Evolutionary conservation across 2,329 filamentous ascomycete species (phyloP).

Genomic region (Fusarium pininemorale): DNA sequence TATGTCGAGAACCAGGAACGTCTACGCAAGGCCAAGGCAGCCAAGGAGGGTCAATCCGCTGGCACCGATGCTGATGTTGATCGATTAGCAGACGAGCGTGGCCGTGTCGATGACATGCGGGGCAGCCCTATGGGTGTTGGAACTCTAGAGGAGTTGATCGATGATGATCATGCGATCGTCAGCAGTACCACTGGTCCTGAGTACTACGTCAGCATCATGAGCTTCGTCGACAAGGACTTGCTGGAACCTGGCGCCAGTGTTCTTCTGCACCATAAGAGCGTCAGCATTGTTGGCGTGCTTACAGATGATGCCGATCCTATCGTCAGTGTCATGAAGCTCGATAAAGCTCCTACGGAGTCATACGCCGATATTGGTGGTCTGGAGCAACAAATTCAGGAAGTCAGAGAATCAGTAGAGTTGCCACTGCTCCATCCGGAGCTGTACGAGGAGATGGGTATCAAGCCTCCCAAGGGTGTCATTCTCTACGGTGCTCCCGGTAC

Average conservation of each 20-base stretch:
- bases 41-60: constrained; percentile 72
- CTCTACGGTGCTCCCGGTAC: constrained; percentile 97
- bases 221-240: constrained; percentile 98
- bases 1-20: constrained; percentile 99
- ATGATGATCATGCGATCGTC: constrained; percentile 98
- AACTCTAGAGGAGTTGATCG: constrained; percentile 97
- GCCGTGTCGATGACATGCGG: constrained; percentile 96
- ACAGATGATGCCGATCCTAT: constrained; percentile 96
- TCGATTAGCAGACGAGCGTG: constrained; percentile 91
- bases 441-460: constrained; percentile 99
- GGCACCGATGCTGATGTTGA: constrained; percentile 80
- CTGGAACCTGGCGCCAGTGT: constrained; percentile 96
- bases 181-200: constrained; percentile 97
- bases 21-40: constrained; percentile 88
- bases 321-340: constrained; percentile 98
- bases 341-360: constrained; percentile 97
- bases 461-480: constrained; percentile 98
- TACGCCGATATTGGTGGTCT: constrained; percentile 98
- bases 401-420: constrained; percentile 94
- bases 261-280: constrained; percentile 94
- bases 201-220: constrained; percentile 99
- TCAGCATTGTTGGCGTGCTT: constrained; percentile 95
- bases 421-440: constrained; percentile 94
- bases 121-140: constrained; percentile 99
- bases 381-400: constrained; percentile 95